Percentiles rank a stretch among this genome's conserved stretches.
Conservation (phyloP, 768 basidiomycete genomes). For the Lyophyllum decastes region DNA sequence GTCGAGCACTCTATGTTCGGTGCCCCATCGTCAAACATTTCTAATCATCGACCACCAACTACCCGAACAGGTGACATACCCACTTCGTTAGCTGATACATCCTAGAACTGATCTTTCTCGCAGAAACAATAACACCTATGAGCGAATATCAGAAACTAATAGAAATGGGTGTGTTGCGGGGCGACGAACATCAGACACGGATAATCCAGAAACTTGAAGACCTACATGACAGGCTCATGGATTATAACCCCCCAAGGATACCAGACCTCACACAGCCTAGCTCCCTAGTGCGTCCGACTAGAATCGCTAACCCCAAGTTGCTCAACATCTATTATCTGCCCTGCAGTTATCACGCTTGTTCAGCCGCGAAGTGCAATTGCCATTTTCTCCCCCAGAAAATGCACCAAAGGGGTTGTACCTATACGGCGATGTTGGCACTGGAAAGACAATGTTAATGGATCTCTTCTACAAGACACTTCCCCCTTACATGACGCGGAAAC, state of each 20-base stretch:
- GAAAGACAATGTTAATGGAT: conserved; percentile 99
- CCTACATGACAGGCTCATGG: conserved; percentile 69
- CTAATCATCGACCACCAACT: conserved; percentile 1
- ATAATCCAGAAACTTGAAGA: conserved; percentile 84
- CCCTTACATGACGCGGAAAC: conserved; percentile 62
- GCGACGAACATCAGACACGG: conserved; percentile 82
- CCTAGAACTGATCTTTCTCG: not conserved
- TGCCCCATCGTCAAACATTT: not conserved
- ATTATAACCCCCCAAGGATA: conserved; percentile 72
- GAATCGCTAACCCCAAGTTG: conserved; percentile 21
- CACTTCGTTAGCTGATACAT: not conserved
- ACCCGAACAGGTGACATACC: conserved; percentile 4
- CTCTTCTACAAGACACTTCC: conserved; percentile 89
- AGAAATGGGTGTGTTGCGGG: conserved; percentile 52
- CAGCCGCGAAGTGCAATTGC: conserved; percentile 34
- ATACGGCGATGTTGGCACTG: conserved; percentile 95
- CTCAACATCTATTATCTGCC: conserved; percentile 15
- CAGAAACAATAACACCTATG: conserved; percentile 41
- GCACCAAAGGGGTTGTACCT: conserved; percentile 91
- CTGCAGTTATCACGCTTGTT: conserved; percentile 51
- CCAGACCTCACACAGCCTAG: conserved; percentile 40
- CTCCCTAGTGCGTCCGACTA: conserved; percentile 36
- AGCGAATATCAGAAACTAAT: conserved; percentile 48
- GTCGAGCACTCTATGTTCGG: conserved; percentile 25
- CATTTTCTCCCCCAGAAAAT: conserved; percentile 44